A percentile compares a stretch with the other conserved stretches of the same genome.
phyloP scores from a whole-genome alignment of 2,329 filamentous ascomycete genomes.

The Cryoendolithus antarcticus region DNA sequence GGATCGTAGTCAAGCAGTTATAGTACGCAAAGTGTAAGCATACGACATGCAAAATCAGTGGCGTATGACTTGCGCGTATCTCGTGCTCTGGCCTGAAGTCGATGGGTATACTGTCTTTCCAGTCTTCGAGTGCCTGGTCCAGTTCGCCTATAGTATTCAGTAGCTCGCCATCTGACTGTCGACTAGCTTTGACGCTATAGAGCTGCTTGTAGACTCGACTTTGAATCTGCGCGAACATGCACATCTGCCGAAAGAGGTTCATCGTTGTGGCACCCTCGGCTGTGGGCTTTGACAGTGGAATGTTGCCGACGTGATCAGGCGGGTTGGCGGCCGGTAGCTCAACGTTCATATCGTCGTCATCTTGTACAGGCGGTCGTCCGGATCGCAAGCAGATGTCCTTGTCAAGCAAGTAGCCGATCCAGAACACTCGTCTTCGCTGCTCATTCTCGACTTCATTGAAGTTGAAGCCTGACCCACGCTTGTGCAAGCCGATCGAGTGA shows the following conservation, averaged over 20 bases:
- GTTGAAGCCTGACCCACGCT: conserved; percentile 83
- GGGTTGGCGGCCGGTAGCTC: conserved; percentile 87
- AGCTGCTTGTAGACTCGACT: conserved; percentile 87
- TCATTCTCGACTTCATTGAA: conserved; percentile 89
- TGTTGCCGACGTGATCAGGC: conserved; percentile 84
- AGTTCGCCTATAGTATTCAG: conserved; percentile 93
- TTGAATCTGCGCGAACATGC: conserved; percentile 80
- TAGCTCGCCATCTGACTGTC: conserved; percentile 83
- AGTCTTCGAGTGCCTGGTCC: conserved; percentile 70
- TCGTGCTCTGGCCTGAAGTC: conserved; percentile 94
- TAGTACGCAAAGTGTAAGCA: conserved; percentile 95
- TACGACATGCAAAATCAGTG: conserved; percentile 86
- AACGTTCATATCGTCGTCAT: conserved; percentile 85
- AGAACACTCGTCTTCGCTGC: conserved; percentile 68
- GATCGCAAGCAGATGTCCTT: conserved; percentile 63
- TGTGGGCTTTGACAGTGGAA: conserved; percentile 51
- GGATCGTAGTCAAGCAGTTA: conserved; percentile 93
- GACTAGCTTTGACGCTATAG: conserved; percentile 84
- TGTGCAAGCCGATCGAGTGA: conserved; percentile 91
- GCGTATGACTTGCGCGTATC: conserved; percentile 84
- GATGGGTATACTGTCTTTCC: conserved; percentile 90
- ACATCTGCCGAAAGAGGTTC: conserved; percentile 90
- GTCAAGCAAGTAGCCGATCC: conserved; percentile 64
- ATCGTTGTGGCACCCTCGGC: conserved; percentile 75
- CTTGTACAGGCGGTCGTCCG: conserved; percentile 59